Evolutionary conservation across 2,329 filamentous ascomycete genomes (phyloP), one percentile per base, ranked within the genome.

Genomic region (Amphichorda felina): DNA sequence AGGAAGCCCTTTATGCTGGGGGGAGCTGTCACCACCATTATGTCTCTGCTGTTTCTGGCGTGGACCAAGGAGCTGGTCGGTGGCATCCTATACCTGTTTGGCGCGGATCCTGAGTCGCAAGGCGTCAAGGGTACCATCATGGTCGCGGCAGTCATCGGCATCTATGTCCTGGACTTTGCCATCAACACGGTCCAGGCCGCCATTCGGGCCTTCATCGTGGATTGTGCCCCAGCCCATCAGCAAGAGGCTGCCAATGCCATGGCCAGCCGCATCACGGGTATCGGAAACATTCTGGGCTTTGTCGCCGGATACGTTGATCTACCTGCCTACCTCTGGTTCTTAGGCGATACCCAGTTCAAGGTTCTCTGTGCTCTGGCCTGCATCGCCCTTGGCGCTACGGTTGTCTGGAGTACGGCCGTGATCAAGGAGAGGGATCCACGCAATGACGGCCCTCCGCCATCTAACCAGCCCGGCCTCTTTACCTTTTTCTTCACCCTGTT

Each of bases 151-250:
- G 86, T 94, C 5, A 53, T 87, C 21, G 81, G 87, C 61, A 82
- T 96, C 48, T 96, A 94, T 57, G 68, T 91, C 34, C 70, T 96
- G 34, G 89, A 96, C 55, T 91, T 96, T 56, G 78, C 88, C 48
- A 91, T 96, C 63, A 96, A 96, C 59, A 91, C 88, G 72, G 85
- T 96, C 24, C 89, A 96, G 70, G 89, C 91, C 33, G 83, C 79
- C 4, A 83, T 95, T 50, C 75, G 88, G 44, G 86, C 88, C 17
- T 94, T 93, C 53, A 94, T 96, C 37, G 83, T 95, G 17, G 89
- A 96, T 52, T 89, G 87, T 50, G 83, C 85, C 1, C 91, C 91
- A 0, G 75, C 84, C 2, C 88, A 95, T 50, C 89, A 96, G 55
- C 89, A 96, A 61, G 88, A 94, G 57, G 70, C 80, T 26, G 89